Conservation (phyloP, 2,329 filamentous ascomycete species). For the Paraphaeosphaeria sporulosa region DNA sequence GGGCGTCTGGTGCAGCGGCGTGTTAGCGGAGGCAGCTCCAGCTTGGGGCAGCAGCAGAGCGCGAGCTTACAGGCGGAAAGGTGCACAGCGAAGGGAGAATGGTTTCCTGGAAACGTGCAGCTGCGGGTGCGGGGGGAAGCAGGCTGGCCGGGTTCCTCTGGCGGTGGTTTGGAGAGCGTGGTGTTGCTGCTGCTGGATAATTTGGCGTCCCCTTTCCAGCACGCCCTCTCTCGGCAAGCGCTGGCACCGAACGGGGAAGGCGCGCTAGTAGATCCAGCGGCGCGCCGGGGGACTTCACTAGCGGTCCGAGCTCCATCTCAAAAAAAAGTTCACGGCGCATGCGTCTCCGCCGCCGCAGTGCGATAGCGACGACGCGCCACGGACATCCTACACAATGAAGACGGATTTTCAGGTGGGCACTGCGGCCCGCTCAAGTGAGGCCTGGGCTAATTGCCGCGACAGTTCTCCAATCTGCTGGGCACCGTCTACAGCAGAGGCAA, state of each 20-base stretch:
- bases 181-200: constrained; percentile 43
- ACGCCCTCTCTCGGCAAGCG: constrained; percentile 48
- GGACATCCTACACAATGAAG: constrained; percentile 82
- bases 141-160: constrained; percentile 12
- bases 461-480: constrained; percentile 98
- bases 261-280: constrained; percentile 38
- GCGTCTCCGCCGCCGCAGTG: constrained; percentile 22
- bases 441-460: constrained; percentile 34
- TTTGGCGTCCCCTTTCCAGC: constrained; percentile 51
- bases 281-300: constrained; percentile 20
- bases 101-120: constrained; percentile 11
- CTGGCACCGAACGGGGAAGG: constrained; percentile 46
- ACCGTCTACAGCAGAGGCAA: constrained; percentile 99
- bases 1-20: constrained; percentile 24
- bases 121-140: constrained; percentile 15
- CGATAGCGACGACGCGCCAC: constrained; percentile 22
- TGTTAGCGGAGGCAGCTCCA: constrained; percentile 28
- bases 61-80: background rate
- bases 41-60: background rate
- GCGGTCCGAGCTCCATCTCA: constrained; percentile 35
- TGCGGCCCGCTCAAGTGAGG: constrained; percentile 3
- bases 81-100: background rate
- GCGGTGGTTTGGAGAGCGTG: constrained; percentile 28
- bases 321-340: constrained; percentile 47
- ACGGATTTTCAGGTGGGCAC: constrained; percentile 89